Evolutionary conservation across 2,329 filamentous ascomycete species (phyloP).

Genomic region (Blastomyces gilchristii): DNA sequence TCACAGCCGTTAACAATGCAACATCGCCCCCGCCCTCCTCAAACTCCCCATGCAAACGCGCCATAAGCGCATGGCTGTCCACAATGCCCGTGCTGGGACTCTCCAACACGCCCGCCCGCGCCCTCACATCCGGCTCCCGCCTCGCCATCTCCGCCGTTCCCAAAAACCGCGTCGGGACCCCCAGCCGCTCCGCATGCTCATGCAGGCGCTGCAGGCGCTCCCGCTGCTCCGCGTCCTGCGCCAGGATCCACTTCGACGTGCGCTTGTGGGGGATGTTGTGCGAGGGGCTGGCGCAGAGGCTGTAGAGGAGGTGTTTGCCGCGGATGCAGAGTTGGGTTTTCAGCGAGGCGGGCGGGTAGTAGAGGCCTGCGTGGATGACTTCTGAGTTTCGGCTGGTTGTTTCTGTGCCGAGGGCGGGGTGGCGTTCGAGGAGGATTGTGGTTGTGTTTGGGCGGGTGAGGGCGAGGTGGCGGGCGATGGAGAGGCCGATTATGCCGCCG

Average conservation of each 20-base stretch:
- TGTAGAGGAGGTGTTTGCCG: slow-evolving; percentile 69
- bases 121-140: slow-evolving; percentile 66
- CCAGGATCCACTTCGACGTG: slow-evolving; percentile 90
- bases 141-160: slow-evolving; percentile 48
- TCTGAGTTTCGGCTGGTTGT: slow-evolving; percentile 87
- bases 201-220: slow-evolving; percentile 46
- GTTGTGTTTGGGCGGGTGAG: slow-evolving; percentile 45
- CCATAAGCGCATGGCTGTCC: slow-evolving; percentile 78
- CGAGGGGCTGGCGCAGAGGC: slow-evolving; percentile 53
- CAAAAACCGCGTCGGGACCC: slow-evolving; percentile 65
- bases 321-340: slow-evolving; percentile 76
- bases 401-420: slow-evolving; percentile 66
- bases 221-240: slow-evolving; percentile 64
- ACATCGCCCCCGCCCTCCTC: slow-evolving; percentile 66
- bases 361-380: slow-evolving; percentile 92
- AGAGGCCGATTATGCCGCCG: slow-evolving; percentile 66
- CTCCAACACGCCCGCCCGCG: slow-evolving; percentile 65
- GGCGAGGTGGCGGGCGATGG: slow-evolving; percentile 64
- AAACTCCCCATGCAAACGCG: slow-evolving; percentile 63
- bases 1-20: slow-evolving; percentile 59
- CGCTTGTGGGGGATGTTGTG: slow-evolving; percentile 60
- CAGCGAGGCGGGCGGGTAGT: slow-evolving; percentile 66
- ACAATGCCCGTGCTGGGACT: slow-evolving; percentile 81
- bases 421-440: slow-evolving; percentile 72
- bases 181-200: slow-evolving; percentile 43